phyloP scores from a whole-genome alignment of 1,284 basidiomycete species.

The Puccinia horiana region DNA sequence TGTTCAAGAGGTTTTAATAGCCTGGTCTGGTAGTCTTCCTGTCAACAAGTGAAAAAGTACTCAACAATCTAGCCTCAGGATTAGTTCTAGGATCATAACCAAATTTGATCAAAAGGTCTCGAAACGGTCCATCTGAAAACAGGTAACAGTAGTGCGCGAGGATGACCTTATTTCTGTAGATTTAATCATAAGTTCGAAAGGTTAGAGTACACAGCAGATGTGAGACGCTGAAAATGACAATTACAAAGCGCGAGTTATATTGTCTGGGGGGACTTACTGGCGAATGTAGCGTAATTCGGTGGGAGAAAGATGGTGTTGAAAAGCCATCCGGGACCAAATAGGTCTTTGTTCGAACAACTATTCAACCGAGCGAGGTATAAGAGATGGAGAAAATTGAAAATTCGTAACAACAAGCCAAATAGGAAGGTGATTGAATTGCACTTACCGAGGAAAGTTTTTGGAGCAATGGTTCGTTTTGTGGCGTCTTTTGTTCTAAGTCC shows the following conservation, averaged over 20 bases:
- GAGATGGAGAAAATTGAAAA: not conserved
- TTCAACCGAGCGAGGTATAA: not conserved
- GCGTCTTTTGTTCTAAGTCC: not conserved
- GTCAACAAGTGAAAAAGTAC: slow-evolving; percentile 50
- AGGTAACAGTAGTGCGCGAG: slow-evolving; percentile 68
- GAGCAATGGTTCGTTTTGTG: not conserved
- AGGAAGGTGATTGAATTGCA: not conserved
- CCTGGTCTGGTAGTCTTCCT: not conserved
- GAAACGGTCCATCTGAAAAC: slow-evolving; percentile 90
- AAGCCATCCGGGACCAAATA: slow-evolving; percentile 80
- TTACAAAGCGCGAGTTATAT: not conserved
- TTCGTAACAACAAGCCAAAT: not conserved
- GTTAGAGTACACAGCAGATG: not conserved
- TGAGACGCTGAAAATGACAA: not conserved
- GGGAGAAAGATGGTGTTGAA: slow-evolving; percentile 78
- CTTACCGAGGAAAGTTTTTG: not conserved
- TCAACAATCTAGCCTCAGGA: slow-evolving; percentile 71
- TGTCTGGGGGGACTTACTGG: slow-evolving; percentile 66
- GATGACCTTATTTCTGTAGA: slow-evolving; percentile 62
- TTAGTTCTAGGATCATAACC: slow-evolving; percentile 84
- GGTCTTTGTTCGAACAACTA: slow-evolving; percentile 68
- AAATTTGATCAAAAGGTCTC: slow-evolving; percentile 81
- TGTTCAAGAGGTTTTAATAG: not conserved
- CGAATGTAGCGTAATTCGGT: slow-evolving; percentile 70
- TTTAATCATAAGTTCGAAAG: slow-evolving; percentile 64